Percentiles rank a stretch among this genome's conserved stretches.
Evolutionary conservation across 129 eudicot genomes (phyloP).

Genomic region (Chrysanthemum lavandulifolium): DNA sequence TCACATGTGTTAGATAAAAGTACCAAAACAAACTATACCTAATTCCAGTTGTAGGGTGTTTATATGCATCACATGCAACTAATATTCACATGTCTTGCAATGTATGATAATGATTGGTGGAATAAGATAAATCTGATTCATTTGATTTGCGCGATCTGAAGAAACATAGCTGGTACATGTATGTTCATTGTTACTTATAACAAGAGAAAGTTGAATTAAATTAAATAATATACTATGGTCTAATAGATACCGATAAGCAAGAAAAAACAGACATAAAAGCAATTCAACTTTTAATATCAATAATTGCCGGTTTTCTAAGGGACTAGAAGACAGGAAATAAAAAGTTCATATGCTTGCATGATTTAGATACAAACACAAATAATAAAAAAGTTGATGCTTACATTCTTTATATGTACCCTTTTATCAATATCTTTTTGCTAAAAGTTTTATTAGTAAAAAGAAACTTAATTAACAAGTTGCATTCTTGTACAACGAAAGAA

Average conservation of each 20-base stretch:
- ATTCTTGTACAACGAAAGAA: too few species aligned
- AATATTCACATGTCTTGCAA: background rate
- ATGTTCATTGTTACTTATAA: background rate
- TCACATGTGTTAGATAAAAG: background rate
- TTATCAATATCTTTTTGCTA: too few species aligned
- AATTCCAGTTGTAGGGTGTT: background rate
- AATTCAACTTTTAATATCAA: background rate
- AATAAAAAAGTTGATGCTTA: background rate
- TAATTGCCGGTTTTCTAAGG: background rate
- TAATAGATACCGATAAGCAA: too few species aligned
- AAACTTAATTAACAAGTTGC: too few species aligned
- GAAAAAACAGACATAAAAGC: background rate
- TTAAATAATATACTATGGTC: background rate
- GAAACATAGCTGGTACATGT: background rate
- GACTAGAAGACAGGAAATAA: background rate
- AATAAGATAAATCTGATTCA: background rate
- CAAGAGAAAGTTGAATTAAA: background rate
- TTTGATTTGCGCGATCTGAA: background rate
- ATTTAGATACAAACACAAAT: background rate
- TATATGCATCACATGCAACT: background rate
- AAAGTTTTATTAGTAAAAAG: background rate
- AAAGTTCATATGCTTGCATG: background rate
- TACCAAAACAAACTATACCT: background rate
- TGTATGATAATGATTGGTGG: background rate
- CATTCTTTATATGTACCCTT: too few species aligned